phyloP scores from a whole-genome alignment of 1,139 yeast genomes.

The Magnusiomyces ingens region DNA sequence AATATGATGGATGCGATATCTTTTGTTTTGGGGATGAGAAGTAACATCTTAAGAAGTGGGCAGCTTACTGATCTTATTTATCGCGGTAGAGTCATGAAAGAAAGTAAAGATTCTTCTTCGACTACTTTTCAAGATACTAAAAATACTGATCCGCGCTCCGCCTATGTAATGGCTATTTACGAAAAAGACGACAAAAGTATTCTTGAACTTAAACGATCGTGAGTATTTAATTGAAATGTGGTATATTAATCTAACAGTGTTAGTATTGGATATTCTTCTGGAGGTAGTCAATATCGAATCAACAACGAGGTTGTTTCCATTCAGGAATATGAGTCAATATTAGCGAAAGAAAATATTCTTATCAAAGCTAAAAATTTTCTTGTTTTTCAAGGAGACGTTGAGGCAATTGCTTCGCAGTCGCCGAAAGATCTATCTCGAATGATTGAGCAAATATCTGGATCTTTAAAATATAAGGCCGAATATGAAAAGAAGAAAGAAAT shows the following conservation, averaged over 20 bases:
- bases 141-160: constrained; percentile 47
- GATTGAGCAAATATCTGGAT: constrained; percentile 80
- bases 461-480: constrained; percentile 57
- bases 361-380: constrained; percentile 86
- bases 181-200: constrained; percentile 46
- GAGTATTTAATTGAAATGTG: constrained; percentile 11
- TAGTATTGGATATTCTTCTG: constrained; percentile 28
- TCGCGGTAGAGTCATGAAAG: constrained; percentile 50
- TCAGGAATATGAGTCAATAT: constrained; percentile 53
- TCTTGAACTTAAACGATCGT: constrained; percentile 26
- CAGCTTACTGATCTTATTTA: constrained; percentile 72
- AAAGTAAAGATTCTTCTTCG: constrained; percentile 18
- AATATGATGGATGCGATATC: constrained; percentile 98
- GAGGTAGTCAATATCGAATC: constrained; percentile 64
- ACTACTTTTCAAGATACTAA: background rate
- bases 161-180: constrained; percentile 78
- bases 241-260: background rate
- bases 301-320: constrained; percentile 59
- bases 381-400: constrained; percentile 97
- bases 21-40: constrained; percentile 82
- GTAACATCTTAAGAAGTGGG: constrained; percentile 69
- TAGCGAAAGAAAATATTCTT: constrained; percentile 76
- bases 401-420: constrained; percentile 84
- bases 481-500: constrained; percentile 67
- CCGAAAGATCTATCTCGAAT: constrained; percentile 66